Evolutionary conservation across 768 basidiomycete genomes (phyloP).

Genomic region (Xerocomellus dryophilus): DNA sequence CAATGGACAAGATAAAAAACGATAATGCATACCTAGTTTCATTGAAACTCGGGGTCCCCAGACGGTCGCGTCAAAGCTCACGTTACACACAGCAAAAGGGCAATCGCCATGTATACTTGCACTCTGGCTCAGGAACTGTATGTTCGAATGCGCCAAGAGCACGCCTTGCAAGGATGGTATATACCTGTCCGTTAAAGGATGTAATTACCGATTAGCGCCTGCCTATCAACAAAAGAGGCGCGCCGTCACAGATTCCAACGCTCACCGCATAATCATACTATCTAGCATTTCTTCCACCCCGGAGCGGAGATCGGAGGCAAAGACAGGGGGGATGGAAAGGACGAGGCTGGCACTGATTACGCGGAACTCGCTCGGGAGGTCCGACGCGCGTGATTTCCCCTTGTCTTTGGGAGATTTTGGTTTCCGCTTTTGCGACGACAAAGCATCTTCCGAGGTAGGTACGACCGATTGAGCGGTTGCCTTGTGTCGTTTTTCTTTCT

Average conservation of each 20-base stretch:
- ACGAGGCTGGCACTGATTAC: slow-evolving; percentile 62
- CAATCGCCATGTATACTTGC: slow-evolving; percentile 77
- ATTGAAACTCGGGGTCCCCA: slow-evolving; percentile 87
- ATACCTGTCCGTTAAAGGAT: slow-evolving; percentile 53
- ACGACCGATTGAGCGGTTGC: background rate
- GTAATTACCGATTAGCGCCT: background rate
- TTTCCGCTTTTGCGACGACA: slow-evolving; percentile 13
- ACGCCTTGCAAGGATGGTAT: slow-evolving; percentile 85
- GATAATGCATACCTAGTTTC: slow-evolving; percentile 58
- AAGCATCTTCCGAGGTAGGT: slow-evolving; percentile 7
- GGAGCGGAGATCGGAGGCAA: slow-evolving; percentile 62
- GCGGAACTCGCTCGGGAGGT: slow-evolving; percentile 50
- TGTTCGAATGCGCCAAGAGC: slow-evolving; percentile 79
- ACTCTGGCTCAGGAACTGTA: slow-evolving; percentile 59
- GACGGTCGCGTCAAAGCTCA: slow-evolving; percentile 78
- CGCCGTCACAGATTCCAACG: slow-evolving; percentile 12
- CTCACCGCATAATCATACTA: slow-evolving; percentile 92
- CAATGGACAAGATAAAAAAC: background rate
- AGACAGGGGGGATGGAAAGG: slow-evolving; percentile 79
- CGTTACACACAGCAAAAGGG: slow-evolving; percentile 74
- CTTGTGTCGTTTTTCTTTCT: slow-evolving; percentile 33
- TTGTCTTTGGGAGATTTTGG: slow-evolving; percentile 33
- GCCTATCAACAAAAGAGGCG: background rate
- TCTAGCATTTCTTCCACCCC: slow-evolving; percentile 91
- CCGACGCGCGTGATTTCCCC: slow-evolving; percentile 35